Evolutionary conservation across 768 basidiomycete genomes (phyloP).

Genomic region (Tulasnella calospora): DNA sequence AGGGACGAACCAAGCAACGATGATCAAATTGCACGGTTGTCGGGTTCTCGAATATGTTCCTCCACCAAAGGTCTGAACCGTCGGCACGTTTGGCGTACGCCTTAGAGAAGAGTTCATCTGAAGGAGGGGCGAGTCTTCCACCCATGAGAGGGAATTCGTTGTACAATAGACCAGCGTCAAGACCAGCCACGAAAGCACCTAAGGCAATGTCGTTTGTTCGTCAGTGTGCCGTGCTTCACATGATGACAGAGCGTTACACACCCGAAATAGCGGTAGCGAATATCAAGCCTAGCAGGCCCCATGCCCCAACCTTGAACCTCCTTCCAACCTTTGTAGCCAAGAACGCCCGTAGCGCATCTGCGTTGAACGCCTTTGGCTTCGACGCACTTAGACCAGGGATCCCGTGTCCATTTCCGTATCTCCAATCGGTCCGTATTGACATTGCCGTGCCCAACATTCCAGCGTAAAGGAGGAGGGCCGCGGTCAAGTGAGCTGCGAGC

Average conservation of each 20-base stretch:
- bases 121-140: slow-evolving; percentile 73
- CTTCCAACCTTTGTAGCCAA: slow-evolving; percentile 54
- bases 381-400: background rate
- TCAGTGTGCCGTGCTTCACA: background rate
- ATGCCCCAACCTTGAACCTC: slow-evolving; percentile 56
- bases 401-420: slow-evolving; percentile 47
- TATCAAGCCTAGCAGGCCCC: slow-evolving; percentile 68
- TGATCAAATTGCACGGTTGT: slow-evolving; percentile 98
- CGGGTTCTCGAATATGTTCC: slow-evolving; percentile 95
- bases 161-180: slow-evolving; percentile 95
- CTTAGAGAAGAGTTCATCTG: slow-evolving; percentile 72
- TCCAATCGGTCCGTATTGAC: slow-evolving; percentile 72
- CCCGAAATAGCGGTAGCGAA: slow-evolving; percentile 91
- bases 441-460: slow-evolving; percentile 86
- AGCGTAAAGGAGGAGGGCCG: slow-evolving; percentile 84
- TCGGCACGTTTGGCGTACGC: slow-evolving; percentile 67
- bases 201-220: slow-evolving; percentile 7
- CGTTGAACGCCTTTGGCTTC: slow-evolving; percentile 26
- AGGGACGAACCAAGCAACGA: slow-evolving; percentile 70
- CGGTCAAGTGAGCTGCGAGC: slow-evolving; percentile 88
- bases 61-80: slow-evolving; percentile 82
- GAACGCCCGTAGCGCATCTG: slow-evolving; percentile 43
- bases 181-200: slow-evolving; percentile 97
- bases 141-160: slow-evolving; percentile 99
- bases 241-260: slow-evolving; percentile 37